These are phyloP conservation scores for Talaromyces piceae DNA, from an alignment of 2,329 filamentous ascomycete species.

Conservation along the genomic window DNA sequence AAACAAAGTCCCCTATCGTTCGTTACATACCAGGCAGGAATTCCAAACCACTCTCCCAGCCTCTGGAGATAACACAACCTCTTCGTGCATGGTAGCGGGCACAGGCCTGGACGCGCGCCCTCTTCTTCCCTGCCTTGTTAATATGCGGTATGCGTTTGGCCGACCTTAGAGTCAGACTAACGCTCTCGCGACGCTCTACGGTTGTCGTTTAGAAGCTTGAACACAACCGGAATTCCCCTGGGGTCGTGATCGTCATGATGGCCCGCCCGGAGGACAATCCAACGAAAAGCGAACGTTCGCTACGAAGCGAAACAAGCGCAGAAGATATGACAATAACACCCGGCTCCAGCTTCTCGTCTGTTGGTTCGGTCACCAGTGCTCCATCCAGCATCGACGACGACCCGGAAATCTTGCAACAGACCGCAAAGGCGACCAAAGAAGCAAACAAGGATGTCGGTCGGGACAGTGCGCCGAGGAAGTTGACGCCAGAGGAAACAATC, in stretches of 20 bases:
- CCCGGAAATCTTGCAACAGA: conserved; percentile 12
- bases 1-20: background rate
- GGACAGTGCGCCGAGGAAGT: conserved; percentile 20
- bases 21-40: background rate
- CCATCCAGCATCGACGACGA: conserved; percentile 24
- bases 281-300: conserved; percentile 25
- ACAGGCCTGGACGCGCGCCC: background rate
- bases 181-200: background rate
- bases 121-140: background rate
- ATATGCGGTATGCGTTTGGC: background rate
- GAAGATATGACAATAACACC: conserved; percentile 24
- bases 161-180: background rate
- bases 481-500: conserved; percentile 38
- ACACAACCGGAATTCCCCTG: background rate
- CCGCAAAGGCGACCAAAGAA: conserved; percentile 17
- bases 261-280: conserved; percentile 32
- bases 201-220: background rate
- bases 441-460: conserved; percentile 11
- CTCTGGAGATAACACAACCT: background rate
- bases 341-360: conserved; percentile 22
- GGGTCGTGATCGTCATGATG: conserved; percentile 28
- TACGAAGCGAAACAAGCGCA: conserved; percentile 20
- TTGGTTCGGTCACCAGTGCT: conserved; percentile 18
- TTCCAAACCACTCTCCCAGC: background rate
- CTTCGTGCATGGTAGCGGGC: background rate